Evolutionary conservation across 495 filamentous ascomycete genomes (phyloP).

Genomic region (Neurospora tetraspora): DNA sequence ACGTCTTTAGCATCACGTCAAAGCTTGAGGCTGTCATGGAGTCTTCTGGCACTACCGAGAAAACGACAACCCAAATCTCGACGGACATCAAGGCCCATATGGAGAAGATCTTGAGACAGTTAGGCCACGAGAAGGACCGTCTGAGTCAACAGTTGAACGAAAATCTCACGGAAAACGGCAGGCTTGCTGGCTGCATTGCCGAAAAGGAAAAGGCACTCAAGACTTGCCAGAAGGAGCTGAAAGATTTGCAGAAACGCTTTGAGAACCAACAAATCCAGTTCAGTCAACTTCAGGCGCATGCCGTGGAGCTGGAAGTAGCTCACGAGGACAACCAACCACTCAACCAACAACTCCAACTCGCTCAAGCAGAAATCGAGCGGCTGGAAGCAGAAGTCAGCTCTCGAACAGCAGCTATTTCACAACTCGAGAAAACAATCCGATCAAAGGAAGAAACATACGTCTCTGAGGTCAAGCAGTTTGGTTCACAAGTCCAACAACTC

Average conservation of each 20-base stretch:
- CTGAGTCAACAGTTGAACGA: conserved; percentile 10
- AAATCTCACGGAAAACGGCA: conserved; percentile 15
- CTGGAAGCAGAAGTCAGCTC: conserved; percentile 7
- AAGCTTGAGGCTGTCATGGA: conserved; percentile 11
- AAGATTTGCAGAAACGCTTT: background rate
- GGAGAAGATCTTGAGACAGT: conserved; percentile 7
- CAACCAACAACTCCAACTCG: background rate
- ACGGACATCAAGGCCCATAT: conserved; percentile 7
- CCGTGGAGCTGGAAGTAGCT: conserved; percentile 3
- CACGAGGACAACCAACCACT: conserved; percentile 2
- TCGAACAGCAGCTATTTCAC: conserved; percentile 3
- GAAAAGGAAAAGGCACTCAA: conserved; percentile 9
- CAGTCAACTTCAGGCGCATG: conserved; percentile 9
- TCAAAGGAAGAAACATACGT: conserved; percentile 5
- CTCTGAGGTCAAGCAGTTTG: conserved; percentile 3
- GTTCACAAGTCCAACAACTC: conserved; percentile 8
- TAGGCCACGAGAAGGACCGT: conserved; percentile 10
- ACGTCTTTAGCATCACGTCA: conserved; percentile 6
- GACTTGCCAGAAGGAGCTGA: conserved; percentile 4
- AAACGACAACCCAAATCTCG: conserved; percentile 5
- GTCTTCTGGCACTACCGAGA: background rate
- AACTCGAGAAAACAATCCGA: conserved; percentile 9
- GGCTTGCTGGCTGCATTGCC: conserved; percentile 7
- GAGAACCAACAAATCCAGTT: conserved; percentile 7
- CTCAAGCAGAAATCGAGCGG: background rate